A percentile compares a stretch with the other conserved stretches of the same genome.
Evolutionary conservation across 1,139 yeast species (phyloP).

Genomic region (Candida dubliniensis): DNA sequence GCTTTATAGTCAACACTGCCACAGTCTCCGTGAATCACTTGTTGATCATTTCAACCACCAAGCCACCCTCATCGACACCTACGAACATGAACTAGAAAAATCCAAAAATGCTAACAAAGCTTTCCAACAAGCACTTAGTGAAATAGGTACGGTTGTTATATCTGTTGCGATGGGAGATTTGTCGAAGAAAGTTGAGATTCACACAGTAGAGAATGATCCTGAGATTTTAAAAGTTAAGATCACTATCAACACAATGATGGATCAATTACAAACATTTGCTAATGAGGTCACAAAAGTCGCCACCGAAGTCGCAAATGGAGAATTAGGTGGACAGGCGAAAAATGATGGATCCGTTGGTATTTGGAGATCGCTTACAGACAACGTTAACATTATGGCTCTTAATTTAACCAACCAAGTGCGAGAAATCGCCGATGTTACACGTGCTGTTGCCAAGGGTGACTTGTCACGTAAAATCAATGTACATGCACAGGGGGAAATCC

Average conservation of each 20-base stretch:
- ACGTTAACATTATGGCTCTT: slow-evolving; percentile 84
- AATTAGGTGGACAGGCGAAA: slow-evolving; percentile 85
- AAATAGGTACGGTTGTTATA: slow-evolving; percentile 78
- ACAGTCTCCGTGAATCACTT: too few relatives aligned
- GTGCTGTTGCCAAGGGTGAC: slow-evolving; percentile 83
- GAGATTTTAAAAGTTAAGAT: slow-evolving; percentile 75
- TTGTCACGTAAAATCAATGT: slow-evolving; percentile 75
- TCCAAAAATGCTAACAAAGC: slow-evolving; percentile 70
- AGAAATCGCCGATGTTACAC: slow-evolving; percentile 85
- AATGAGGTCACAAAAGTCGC: slow-evolving; percentile 83
- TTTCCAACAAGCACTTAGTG: slow-evolving; percentile 72
- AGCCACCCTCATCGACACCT: slow-evolving; percentile 28
- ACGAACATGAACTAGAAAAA: slow-evolving; percentile 47
- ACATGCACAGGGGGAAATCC: slow-evolving; percentile 81
- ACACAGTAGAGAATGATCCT: slow-evolving; percentile 71
- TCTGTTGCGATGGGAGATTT: slow-evolving; percentile 87
- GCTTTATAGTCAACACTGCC: too few relatives aligned
- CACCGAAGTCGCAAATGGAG: slow-evolving; percentile 86
- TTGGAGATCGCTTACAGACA: slow-evolving; percentile 82
- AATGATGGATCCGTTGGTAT: slow-evolving; percentile 82
- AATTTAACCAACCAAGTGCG: slow-evolving; percentile 81
- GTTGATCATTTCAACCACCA: slow-evolving; percentile 18
- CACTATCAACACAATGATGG: slow-evolving; percentile 86
- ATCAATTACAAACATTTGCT: slow-evolving; percentile 79
- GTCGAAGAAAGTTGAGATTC: slow-evolving; percentile 72